phyloP scores from a whole-genome alignment of 148 eudicot species.

The Persicaria tinctoria region DNA sequence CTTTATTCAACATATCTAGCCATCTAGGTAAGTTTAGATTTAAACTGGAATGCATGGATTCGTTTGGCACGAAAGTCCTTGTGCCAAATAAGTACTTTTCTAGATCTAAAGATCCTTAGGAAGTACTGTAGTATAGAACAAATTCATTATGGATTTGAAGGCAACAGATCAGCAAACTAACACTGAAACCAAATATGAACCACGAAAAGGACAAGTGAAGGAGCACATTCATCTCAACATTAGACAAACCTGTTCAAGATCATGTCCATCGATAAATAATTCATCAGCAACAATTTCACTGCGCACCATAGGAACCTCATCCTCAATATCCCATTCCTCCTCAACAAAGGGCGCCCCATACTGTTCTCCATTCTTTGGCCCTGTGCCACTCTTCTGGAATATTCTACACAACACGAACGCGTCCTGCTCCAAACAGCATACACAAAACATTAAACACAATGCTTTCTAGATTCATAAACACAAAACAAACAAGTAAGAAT shows the following conservation, averaged over 20 bases:
- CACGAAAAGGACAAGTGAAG: background rate
- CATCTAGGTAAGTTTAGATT: background rate
- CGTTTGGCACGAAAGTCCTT: too few species aligned
- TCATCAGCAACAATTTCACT: slow-evolving; percentile 38
- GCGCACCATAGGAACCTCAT: slow-evolving; percentile 30
- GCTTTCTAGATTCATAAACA: slow-evolving; percentile 1
- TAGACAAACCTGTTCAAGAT: slow-evolving; percentile 53
- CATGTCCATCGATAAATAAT: slow-evolving; percentile 36
- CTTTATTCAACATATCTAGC: background rate
- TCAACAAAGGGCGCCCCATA: slow-evolving; percentile 92
- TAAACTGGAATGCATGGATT: background rate
- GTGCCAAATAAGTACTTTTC: too few species aligned
- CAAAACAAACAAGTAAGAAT: background rate
- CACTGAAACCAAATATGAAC: background rate
- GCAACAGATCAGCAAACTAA: background rate
- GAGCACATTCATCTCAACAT: background rate
- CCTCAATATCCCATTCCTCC: slow-evolving; percentile 86
- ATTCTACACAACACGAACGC: slow-evolving; percentile 76
- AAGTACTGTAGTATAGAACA: background rate
- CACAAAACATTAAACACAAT: background rate
- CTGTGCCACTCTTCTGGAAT: slow-evolving; percentile 92
- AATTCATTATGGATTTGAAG: background rate
- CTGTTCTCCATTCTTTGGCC: slow-evolving; percentile 94
- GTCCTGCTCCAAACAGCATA: slow-evolving; percentile 38
- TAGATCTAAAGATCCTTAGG: background rate